Conservation (phyloP, 495 filamentous ascomycete genomes). For the Evernia prunastri region DNA sequence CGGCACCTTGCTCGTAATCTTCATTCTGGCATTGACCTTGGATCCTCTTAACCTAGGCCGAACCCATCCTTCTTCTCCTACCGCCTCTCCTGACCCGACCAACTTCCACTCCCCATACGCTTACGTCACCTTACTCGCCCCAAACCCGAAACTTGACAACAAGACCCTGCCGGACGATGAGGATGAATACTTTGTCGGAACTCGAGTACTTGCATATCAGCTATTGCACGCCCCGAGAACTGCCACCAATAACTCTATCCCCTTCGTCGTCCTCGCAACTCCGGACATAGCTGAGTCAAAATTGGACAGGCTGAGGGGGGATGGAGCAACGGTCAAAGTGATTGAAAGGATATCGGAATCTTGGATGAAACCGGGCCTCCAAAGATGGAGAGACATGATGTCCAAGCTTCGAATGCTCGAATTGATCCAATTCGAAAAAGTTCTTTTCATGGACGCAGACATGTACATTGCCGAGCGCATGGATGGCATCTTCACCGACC, state of each 20-base stretch:
- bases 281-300: conserved; percentile 27
- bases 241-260: conserved; percentile 26
- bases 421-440: conserved; percentile 38
- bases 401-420: conserved; percentile 39
- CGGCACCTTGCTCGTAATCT: neutral
- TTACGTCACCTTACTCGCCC: conserved; percentile 18
- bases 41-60: neutral
- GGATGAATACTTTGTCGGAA: conserved; percentile 37
- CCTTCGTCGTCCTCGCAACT: conserved; percentile 35
- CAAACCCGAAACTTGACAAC: conserved; percentile 18
- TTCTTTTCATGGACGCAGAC: conserved; percentile 43
- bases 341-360: conserved; percentile 28
- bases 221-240: conserved; percentile 39
- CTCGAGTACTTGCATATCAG: conserved; percentile 41
- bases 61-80: neutral
- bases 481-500: conserved; percentile 37
- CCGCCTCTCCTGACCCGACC: neutral
- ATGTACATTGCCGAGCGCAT: conserved; percentile 33
- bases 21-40: neutral
- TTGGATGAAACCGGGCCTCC: conserved; percentile 27
- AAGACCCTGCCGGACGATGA: conserved; percentile 19
- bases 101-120: conserved; percentile 9
- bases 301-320: conserved; percentile 26
- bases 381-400: conserved; percentile 33
- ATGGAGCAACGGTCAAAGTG: conserved; percentile 34